Conservation (phyloP, 306 rosid species). For the Quercus cerris region DNA sequence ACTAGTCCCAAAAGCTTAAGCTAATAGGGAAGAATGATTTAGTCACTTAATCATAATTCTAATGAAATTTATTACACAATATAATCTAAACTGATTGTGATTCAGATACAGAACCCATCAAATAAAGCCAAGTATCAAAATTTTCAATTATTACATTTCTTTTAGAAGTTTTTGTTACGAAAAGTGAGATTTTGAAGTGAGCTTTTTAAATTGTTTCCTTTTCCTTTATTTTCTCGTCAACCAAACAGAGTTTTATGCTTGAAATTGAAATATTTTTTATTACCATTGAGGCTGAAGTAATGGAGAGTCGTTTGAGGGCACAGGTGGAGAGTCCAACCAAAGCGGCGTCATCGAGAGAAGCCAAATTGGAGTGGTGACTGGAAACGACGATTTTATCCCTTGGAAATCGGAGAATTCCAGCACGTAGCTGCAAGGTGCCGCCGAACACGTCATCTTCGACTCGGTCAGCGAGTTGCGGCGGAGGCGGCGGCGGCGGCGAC, state of each 20-base stretch:
- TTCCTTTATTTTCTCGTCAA: neutral
- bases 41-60: too few species aligned
- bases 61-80: neutral
- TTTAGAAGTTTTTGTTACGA: neutral
- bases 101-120: neutral
- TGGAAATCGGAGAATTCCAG: conserved; percentile 61
- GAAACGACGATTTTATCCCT: conserved; percentile 10
- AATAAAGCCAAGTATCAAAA: neutral
- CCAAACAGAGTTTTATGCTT: neutral
- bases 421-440: conserved; percentile 32
- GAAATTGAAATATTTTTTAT: neutral
- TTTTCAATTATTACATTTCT: neutral
- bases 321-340: conserved; percentile 62
- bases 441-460: conserved; percentile 7
- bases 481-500: neutral
- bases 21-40: too few species aligned
- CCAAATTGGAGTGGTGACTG: conserved; percentile 19
- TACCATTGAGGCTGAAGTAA: conserved; percentile 72
- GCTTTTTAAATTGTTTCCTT: neutral
- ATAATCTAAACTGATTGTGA: neutral
- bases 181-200: too few species aligned
- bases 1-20: too few species aligned
- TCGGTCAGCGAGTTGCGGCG: conserved; percentile 22
- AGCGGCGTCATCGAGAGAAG: conserved; percentile 61
- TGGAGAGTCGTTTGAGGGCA: conserved; percentile 57